Evolutionary conservation across 1,284 basidiomycete genomes (phyloP).

Genomic region (Moniliella sp.): DNA sequence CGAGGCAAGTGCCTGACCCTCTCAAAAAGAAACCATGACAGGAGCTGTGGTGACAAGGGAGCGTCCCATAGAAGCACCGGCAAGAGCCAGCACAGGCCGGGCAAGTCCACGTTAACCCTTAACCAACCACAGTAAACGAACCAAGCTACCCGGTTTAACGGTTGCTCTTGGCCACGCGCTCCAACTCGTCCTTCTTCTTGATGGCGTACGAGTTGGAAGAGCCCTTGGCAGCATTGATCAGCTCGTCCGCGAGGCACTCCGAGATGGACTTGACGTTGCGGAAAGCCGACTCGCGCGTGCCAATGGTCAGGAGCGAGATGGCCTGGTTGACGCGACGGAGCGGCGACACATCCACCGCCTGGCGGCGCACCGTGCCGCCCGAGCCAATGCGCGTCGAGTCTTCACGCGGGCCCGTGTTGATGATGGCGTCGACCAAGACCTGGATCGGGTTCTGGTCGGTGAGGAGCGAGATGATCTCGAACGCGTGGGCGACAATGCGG

Average conservation of each 20-base stretch:
- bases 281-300: conserved; percentile 97
- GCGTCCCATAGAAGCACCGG: too few relatives aligned
- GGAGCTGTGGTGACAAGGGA: too few relatives aligned
- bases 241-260: conserved; percentile 95
- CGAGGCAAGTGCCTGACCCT: too few relatives aligned
- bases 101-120: too few relatives aligned
- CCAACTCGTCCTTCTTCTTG: conserved; percentile 78
- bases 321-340: conserved; percentile 95
- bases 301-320: conserved; percentile 77
- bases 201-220: conserved; percentile 99
- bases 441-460: conserved; percentile 99
- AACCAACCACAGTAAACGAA: too few relatives aligned
- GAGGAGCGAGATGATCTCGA: conserved; percentile 99
- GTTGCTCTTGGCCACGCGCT: conserved; percentile 99
- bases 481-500: conserved; percentile 96
- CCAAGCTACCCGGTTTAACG: too few relatives aligned
- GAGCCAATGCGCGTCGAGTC: conserved; percentile 99
- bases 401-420: conserved; percentile 98
- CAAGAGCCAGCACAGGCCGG: too few relatives aligned
- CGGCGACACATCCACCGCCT: conserved; percentile 98
- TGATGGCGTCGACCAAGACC: conserved; percentile 88
- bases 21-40: too few relatives aligned
- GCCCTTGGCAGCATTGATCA: conserved; percentile 99
- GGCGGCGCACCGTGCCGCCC: conserved; percentile 95
- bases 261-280: conserved; percentile 91